A percentile compares a stretch with the other conserved stretches of the same genome.
phyloP scores from a whole-genome alignment of 73 alveolate genomes.

The Urostyla sp. region DNA sequence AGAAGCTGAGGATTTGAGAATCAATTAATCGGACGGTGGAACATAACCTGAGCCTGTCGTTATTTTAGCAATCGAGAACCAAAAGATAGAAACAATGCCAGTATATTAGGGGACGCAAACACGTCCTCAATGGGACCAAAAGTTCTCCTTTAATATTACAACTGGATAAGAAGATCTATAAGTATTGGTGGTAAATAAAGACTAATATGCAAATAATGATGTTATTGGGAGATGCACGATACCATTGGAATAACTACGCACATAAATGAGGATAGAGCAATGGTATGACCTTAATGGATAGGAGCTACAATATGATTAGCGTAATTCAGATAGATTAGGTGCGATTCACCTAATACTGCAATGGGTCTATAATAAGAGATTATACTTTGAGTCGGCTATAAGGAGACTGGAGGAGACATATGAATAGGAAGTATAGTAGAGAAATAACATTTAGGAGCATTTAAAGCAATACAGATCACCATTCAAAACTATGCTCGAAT shows the following conservation, averaged over 20 bases:
- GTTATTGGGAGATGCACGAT: constrained; percentile 67
- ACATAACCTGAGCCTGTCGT: constrained; percentile 65
- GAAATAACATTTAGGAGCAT: constrained; percentile 36
- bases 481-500: constrained; percentile 29
- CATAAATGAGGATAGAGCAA: constrained; percentile 73
- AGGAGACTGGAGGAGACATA: constrained; percentile 46
- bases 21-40: constrained; percentile 13
- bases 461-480: constrained; percentile 33
- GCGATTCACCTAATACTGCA: constrained; percentile 40
- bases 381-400: constrained; percentile 52
- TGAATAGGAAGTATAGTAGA: constrained; percentile 31
- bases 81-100: constrained; percentile 62
- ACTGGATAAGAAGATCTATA: constrained; percentile 64
- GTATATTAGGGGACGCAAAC: constrained; percentile 30
- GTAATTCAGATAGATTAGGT: constrained; percentile 19
- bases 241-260: constrained; percentile 47
- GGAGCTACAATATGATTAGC: neutral
- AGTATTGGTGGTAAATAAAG: constrained; percentile 66
- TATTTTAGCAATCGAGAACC: constrained; percentile 63
- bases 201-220: constrained; percentile 64
- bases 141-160: constrained; percentile 67
- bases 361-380: constrained; percentile 59
- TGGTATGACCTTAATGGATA: constrained; percentile 66
- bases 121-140: constrained; percentile 84
- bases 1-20: constrained; percentile 45